phyloP scores from a whole-genome alignment of 2,329 filamentous ascomycete species.

The Aspergillus udagawae region DNA sequence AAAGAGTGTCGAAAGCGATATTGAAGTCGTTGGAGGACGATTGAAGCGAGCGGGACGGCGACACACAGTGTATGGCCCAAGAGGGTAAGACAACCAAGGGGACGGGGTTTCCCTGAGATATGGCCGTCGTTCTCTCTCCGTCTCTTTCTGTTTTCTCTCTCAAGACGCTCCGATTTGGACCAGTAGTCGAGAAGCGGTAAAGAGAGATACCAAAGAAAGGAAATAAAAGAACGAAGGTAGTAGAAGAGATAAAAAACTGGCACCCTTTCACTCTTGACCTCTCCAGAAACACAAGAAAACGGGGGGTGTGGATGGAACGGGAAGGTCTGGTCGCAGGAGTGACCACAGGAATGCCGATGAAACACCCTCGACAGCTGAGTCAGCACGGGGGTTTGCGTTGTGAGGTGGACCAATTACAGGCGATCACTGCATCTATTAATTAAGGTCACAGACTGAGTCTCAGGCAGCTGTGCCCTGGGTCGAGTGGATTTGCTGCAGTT shows the following conservation, averaged over 20 bases:
- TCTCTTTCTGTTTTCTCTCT: background rate
- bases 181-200: background rate
- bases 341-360: slow-evolving; percentile 19
- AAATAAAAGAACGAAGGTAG: background rate
- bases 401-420: slow-evolving; percentile 4
- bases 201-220: background rate
- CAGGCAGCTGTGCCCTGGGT: background rate
- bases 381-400: slow-evolving; percentile 10
- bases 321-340: slow-evolving; percentile 14
- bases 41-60: slow-evolving; percentile 29
- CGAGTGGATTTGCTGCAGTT: background rate
- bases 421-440: background rate
- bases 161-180: background rate
- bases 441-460: background rate
- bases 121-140: background rate
- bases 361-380: slow-evolving; percentile 16
- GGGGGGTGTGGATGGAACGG: slow-evolving; percentile 5
- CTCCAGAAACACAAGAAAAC: background rate
- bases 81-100: slow-evolving; percentile 9
- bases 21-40: slow-evolving; percentile 6
- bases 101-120: slow-evolving; percentile 4
- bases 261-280: background rate
- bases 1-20: slow-evolving; percentile 12
- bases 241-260: background rate
- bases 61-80: slow-evolving; percentile 28